Conservation (phyloP, 2,329 filamentous ascomycete species). For the Paecilomyces variotii region DNA sequence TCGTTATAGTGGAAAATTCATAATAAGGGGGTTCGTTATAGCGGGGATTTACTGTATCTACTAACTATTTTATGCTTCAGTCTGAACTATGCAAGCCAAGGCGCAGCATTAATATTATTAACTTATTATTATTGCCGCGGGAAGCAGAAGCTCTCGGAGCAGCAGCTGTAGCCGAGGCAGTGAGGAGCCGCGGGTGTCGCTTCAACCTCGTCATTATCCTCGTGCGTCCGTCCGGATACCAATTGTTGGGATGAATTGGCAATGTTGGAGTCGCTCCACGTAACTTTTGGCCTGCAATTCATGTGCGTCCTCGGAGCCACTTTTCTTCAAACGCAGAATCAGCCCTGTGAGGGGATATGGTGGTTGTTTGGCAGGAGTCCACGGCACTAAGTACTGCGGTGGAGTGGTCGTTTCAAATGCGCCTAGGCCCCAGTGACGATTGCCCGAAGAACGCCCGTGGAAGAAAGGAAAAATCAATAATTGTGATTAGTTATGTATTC, state of each 20-base stretch:
- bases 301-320: not conserved
- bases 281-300: not conserved
- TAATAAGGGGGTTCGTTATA: no score
- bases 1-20: no score
- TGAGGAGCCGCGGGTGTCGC: not conserved
- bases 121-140: no score
- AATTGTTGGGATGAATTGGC: not conserved
- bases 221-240: not conserved
- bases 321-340: not conserved
- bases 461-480: not conserved
- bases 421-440: not conserved
- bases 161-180: not conserved
- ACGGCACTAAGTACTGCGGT: not conserved
- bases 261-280: not conserved
- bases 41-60: no score
- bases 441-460: not conserved
- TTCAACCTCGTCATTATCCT: not conserved
- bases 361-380: not conserved
- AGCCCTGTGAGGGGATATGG: not conserved
- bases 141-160: not conserved
- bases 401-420: not conserved
- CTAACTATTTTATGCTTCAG: no score
- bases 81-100: no score
- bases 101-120: no score
- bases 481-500: no score